phyloP scores from a whole-genome alignment of 345 rosid species.

The Lenwebbia sp. region DNA sequence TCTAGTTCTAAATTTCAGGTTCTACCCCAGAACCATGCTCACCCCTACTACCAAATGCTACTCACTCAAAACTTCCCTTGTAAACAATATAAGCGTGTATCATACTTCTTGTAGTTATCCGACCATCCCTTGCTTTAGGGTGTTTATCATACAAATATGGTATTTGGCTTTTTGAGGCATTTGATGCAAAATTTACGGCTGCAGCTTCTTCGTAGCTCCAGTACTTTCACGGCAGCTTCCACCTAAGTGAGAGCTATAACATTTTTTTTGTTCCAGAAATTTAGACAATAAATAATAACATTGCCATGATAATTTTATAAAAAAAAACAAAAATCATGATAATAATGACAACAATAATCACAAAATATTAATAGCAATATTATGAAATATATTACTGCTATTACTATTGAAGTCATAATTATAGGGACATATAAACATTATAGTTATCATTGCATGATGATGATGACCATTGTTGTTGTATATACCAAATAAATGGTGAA shows the following conservation, averaged over 20 bases:
- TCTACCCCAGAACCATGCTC: no score
- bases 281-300: no score
- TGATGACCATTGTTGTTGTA: no score
- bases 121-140: not conserved
- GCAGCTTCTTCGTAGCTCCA: not conserved
- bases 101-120: not conserved
- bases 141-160: not conserved
- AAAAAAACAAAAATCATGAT: not conserved
- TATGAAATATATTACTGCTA: not conserved
- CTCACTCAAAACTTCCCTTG: not conserved
- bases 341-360: not conserved
- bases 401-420: not conserved
- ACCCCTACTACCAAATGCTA: no score
- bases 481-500: no score
- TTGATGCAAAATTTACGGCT: not conserved
- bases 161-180: not conserved
- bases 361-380: not conserved
- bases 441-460: no score
- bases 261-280: not conserved
- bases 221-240: not conserved
- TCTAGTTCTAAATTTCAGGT: no score
- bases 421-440: not conserved
- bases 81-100: not conserved
- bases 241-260: not conserved
- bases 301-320: not conserved